Evolutionary conservation across 331 rosid genomes (phyloP), one percentile per base, ranked within the genome.

Genomic region (Pyracantha coccinea): DNA sequence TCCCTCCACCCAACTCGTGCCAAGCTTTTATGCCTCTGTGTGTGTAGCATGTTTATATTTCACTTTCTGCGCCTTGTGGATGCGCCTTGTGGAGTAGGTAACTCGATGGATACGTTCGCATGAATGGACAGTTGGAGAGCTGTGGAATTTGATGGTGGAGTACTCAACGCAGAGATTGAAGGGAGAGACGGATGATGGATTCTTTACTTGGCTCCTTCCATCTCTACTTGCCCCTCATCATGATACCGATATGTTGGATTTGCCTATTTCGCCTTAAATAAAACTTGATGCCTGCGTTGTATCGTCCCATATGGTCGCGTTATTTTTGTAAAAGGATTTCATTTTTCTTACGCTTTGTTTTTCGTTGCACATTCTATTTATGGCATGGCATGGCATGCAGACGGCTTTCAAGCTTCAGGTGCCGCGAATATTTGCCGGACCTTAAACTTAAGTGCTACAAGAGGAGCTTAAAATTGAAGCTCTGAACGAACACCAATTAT

Each of bases 51-150:
- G 17, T 5, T 17, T 58, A 27, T 27, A 24, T 75, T 11, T 25
- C 45, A 10, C 20, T 47, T 31, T 81, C 80, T 11, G 66, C 13
- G 7, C 20, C 53, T 16, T 21, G 69, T 54, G 77, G 77, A 65
- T 11, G 66, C 13, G 7, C 20, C 53, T 16, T 21, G 69, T 54
- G 77, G 77, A 65, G 74, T 83, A 93, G 99, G 93, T 88, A 28
- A 81, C 71, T 28, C 59, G 52, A 62, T 94, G 99, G 97, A 87
- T 94, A 76, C 69, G 64, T 79, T 80, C 63, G 14, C 95, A 94
- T 12, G 69, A 84, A 78, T 91, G 99, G 99, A 94, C 96, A 8
- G 93, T 88, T 41, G 99, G 97, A 32, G 99, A 94, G 72, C 85
- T 94, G 8, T 94, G 95, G 97, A 83, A 82, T 71, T 89, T 90